Evolutionary conservation across 2,329 filamentous ascomycete genomes (phyloP).

Genomic region (Cladophialophora bantiana): DNA sequence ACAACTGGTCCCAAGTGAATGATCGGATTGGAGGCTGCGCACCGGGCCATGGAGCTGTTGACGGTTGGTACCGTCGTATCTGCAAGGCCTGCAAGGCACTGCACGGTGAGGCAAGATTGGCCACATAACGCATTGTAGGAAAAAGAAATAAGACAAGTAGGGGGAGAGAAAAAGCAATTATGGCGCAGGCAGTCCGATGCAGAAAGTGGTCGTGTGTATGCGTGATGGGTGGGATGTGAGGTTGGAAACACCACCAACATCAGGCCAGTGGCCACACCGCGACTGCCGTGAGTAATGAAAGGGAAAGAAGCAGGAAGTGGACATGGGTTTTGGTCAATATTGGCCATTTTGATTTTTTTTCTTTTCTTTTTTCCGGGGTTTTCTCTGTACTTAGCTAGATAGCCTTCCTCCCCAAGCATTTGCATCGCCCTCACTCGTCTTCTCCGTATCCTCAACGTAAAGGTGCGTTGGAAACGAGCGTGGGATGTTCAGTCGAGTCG

Average conservation of each 20-base stretch:
- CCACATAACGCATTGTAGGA: neutral
- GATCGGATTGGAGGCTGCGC: neutral
- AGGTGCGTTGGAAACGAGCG: neutral
- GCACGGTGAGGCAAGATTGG: constrained; percentile 8
- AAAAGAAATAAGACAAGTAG: constrained; percentile 1
- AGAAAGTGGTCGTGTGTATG: constrained; percentile 8
- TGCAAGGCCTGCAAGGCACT: constrained; percentile 2
- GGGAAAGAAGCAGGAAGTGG: neutral
- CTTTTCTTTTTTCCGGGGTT: constrained; percentile 10
- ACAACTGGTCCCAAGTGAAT: neutral
- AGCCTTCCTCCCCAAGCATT: neutral
- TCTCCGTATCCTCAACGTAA: constrained; percentile 1
- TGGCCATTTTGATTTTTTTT: constrained; percentile 13
- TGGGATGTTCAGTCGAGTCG: constrained; percentile 1
- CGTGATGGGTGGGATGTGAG: neutral
- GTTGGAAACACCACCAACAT: neutral
- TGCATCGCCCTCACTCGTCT: constrained; percentile 4
- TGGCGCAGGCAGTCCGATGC: neutral
- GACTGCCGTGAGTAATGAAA: neutral
- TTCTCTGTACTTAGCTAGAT: constrained; percentile 23
- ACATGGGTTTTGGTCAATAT: constrained; percentile 6
- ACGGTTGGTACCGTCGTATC: neutral
- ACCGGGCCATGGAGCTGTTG: neutral
- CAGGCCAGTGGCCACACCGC: neutral
- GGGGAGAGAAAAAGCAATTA: neutral